Percentiles rank a stretch among this genome's conserved stretches.
Conservation (phyloP, 148 eudicot genomes). For the Vaccinium darrowii region DNA sequence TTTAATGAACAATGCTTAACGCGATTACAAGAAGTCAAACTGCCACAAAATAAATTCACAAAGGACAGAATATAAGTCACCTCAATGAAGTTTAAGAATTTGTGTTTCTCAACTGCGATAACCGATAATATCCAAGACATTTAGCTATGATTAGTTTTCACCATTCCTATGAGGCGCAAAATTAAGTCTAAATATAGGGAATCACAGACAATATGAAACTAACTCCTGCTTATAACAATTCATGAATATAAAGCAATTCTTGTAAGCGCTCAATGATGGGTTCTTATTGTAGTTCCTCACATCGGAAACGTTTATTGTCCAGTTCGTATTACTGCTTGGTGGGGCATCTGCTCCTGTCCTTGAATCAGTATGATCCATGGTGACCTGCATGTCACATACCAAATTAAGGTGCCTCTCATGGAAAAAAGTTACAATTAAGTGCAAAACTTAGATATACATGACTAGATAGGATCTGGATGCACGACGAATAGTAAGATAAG, state of each 20-base stretch:
- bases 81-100: background rate
- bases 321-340: constrained; percentile 24
- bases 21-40: background rate
- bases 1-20: background rate
- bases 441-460: background rate
- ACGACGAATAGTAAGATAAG: background rate
- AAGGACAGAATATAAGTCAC: background rate
- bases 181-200: background rate
- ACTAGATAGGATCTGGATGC: background rate
- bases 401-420: background rate
- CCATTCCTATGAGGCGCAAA: background rate
- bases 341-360: constrained; percentile 20
- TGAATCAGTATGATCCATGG: constrained; percentile 13
- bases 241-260: background rate
- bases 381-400: constrained; percentile 21
- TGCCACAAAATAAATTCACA: background rate
- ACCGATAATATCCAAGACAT: background rate
- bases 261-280: background rate
- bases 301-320: constrained; percentile 41
- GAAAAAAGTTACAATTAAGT: background rate
- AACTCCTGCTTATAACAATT: background rate
- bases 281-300: constrained; percentile 20
- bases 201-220: background rate
- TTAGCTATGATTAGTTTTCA: background rate
- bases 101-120: background rate